Evolutionary conservation across 176 grass and related monocot species (phyloP), one percentile per base, ranked within the genome.

Genomic region (Oryza longistaminata): DNA sequence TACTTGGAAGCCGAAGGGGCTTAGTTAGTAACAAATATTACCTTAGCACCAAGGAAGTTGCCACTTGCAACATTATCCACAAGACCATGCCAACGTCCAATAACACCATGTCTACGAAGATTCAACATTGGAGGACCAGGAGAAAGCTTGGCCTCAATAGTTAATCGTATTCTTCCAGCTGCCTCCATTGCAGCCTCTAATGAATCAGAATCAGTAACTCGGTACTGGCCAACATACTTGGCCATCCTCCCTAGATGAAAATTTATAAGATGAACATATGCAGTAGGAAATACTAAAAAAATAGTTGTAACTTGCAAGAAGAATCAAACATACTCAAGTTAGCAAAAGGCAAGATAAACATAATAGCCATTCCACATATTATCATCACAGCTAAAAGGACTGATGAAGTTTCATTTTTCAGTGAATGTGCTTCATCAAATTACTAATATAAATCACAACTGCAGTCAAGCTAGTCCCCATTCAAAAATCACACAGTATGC

Each of bases 31-130:
- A 82, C 52, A 74, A 21, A 34, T 71, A 80, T 40, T 88, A 98
- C 96, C 96, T 95, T 98, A 82, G 96, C 96, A 81, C 91, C 96
- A 78, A 98, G 91, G 74, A 98, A 98, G 76, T 98, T 98, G 70
- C 96, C 93, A 76, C 93, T 95, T 86, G 93, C 85, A 86, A 95
- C 91, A 83, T 90, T 90, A 76, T 93, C 89, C 62, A 92, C 96
- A 87, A 95, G 85, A 61, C 89, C 91, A 78, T 90, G 91, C 83
- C 89, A 95, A 60, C 81, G 91, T 35, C 89, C 92, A 88, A 83
- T 95, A 55, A 82, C 80, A 74, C 93, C 96, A 81, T 98, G 93
- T 83, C 91, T 91, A 76, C 91, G 89, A 34, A 95, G 93, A 90
- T 91, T 95, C 48, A 92, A 71, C 90, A 93, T 98, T 66, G 96